Conservation (phyloP, 2,329 filamentous ascomycete species). For the Fusarium succisae region DNA sequence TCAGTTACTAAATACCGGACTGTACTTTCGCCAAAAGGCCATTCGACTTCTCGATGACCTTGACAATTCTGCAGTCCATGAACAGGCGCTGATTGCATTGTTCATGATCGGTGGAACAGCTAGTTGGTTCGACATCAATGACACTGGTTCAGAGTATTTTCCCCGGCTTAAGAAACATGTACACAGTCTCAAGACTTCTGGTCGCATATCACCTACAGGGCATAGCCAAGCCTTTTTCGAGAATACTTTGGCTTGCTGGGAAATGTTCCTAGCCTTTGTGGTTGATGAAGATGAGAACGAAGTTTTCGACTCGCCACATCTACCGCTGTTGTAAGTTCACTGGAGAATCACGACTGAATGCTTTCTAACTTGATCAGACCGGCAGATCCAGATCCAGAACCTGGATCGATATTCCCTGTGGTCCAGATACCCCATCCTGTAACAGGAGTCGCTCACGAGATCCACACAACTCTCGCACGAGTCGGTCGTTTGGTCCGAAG, state of each 20-base stretch:
- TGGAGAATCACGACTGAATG: rapidly evolving
- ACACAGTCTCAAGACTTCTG: neutral
- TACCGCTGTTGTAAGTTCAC: neutral
- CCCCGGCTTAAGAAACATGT: neutral
- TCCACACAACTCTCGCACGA: neutral
- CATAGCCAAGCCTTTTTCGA: neutral
- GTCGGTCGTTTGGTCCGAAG: neutral
- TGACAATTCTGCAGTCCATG: rapidly evolving
- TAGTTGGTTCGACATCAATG: neutral
- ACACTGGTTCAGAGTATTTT: neutral
- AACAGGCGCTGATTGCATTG: rapidly evolving
- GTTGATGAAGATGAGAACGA: neutral
- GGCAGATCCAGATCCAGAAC: rapidly evolving
- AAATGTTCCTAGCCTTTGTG: neutral
- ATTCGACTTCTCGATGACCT: neutral
- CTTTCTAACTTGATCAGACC: rapidly evolving
- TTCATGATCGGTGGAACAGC: neutral
- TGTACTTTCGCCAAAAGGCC: neutral
- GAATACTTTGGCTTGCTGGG: neutral
- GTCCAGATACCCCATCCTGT: neutral
- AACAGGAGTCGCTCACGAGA: neutral
- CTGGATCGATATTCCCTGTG: neutral
- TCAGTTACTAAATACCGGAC: neutral
- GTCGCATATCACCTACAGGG: rapidly evolving
- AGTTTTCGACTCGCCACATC: rapidly evolving